Conservation (phyloP, 225 moss, liverwort and hornwort species). For the Climacium dendroides region DNA sequence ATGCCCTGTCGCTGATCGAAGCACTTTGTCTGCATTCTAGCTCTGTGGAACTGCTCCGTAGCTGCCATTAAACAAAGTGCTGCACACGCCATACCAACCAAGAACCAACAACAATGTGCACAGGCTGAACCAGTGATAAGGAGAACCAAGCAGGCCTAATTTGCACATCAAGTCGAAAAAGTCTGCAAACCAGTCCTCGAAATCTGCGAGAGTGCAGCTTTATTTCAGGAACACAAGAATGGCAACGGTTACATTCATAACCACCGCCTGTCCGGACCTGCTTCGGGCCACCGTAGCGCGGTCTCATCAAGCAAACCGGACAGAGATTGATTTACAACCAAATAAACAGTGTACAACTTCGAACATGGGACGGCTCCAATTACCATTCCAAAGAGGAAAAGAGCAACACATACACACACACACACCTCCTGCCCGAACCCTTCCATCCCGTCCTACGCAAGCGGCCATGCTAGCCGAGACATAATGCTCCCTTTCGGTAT, state of each 20-base stretch:
- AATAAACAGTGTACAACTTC: not conserved
- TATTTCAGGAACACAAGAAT: not conserved
- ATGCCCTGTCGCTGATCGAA: no score
- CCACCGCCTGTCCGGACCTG: not conserved
- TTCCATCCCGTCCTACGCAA: not conserved
- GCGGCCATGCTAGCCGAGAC: not conserved
- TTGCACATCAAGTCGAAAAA: not conserved
- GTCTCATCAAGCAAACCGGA: constrained; percentile 7
- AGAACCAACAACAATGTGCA: not conserved
- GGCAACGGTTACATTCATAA: not conserved
- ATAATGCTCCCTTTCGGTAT: not conserved
- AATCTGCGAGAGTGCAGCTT: not conserved
- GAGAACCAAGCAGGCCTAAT: not conserved
- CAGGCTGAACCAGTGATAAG: not conserved
- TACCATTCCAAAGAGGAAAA: not conserved
- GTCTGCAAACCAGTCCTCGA: not conserved
- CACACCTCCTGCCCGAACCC: not conserved
- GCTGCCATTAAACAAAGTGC: not conserved
- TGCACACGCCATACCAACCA: not conserved
- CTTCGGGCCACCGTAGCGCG: constrained; percentile 20
- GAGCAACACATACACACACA: not conserved
- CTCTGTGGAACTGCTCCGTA: not conserved
- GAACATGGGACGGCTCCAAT: not conserved
- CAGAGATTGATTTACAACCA: not conserved
- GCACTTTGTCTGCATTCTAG: not conserved